These are phyloP conservation scores for Paxillus ammoniavirescens DNA, from an alignment of 768 basidiomycete species.

Conservation along the genomic window DNA sequence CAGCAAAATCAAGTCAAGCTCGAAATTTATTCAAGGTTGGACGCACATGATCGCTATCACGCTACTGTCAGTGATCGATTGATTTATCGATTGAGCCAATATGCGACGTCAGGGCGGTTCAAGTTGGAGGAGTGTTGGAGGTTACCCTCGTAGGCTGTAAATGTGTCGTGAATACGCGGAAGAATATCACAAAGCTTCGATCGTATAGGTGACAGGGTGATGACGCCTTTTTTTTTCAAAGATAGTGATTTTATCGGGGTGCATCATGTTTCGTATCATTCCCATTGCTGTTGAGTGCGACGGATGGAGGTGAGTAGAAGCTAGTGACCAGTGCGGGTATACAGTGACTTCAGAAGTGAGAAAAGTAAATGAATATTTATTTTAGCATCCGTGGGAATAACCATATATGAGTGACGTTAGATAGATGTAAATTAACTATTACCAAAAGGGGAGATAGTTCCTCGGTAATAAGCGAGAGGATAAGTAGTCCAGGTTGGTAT, in stretches of 20 bases:
- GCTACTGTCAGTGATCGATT: too few relatives aligned
- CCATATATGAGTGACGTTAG: neutral
- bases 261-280: neutral
- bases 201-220: neutral
- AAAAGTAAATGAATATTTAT: too few relatives aligned
- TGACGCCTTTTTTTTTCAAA: too few relatives aligned
- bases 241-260: neutral
- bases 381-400: neutral
- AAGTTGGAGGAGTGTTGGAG: too few relatives aligned
- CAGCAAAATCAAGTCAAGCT: too few relatives aligned
- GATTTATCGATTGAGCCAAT: neutral
- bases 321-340: neutral
- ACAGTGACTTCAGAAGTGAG: neutral
- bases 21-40: too few relatives aligned
- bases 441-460: neutral
- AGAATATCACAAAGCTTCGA: neutral
- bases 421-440: constrained; percentile 11
- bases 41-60: too few relatives aligned
- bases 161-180: constrained; percentile 3
- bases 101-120: neutral
- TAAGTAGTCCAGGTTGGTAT: constrained; percentile 16
- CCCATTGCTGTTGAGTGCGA: too few relatives aligned
- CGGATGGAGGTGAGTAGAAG: neutral
- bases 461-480: constrained; percentile 26
- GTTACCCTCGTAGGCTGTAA: constrained; percentile 6